phyloP scores from a whole-genome alignment of 352 stramenopile species.

The Globisporangium paddicum region DNA sequence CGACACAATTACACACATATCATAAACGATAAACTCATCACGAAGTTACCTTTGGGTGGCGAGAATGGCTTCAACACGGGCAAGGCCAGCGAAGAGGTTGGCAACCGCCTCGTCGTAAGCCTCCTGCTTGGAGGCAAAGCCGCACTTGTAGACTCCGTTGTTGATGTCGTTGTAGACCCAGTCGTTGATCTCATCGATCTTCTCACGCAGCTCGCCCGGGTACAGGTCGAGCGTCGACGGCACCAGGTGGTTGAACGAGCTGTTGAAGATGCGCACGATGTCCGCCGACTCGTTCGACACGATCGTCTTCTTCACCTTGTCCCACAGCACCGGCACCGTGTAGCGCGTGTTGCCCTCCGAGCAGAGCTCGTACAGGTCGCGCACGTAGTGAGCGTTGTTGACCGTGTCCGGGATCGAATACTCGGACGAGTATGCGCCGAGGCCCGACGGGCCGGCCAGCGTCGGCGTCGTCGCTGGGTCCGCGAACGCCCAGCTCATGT shows the following conservation, averaged over 20 bases:
- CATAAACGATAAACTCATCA: conserved; percentile 5
- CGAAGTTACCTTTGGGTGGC: conserved; percentile 56
- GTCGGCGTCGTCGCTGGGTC: conserved; percentile 57
- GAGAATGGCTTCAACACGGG: conserved; percentile 69
- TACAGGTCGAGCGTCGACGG: conserved; percentile 76
- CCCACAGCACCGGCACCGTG: conserved; percentile 90
- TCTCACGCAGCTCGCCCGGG: conserved; percentile 56
- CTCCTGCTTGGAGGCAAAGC: conserved; percentile 84
- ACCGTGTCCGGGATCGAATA: conserved; percentile 56
- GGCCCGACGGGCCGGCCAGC: conserved; percentile 56
- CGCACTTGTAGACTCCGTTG: conserved; percentile 91
- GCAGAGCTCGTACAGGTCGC: conserved; percentile 79
- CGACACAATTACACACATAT: not conserved
- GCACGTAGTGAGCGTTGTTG: conserved; percentile 60
- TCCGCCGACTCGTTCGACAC: conserved; percentile 94
- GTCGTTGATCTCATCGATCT: conserved; percentile 90
- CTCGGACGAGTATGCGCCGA: conserved; percentile 66
- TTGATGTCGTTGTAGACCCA: conserved; percentile 93
- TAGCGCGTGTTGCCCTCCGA: conserved; percentile 75
- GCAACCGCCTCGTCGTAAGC: conserved; percentile 84
- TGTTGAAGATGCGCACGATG: conserved; percentile 92
- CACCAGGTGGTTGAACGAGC: conserved; percentile 68
- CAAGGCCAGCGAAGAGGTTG: conserved; percentile 65
- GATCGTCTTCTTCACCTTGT: conserved; percentile 88
- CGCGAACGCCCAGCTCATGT: conserved; percentile 82